These are phyloP conservation scores for Backusella sp. DNA, from an alignment of 192 early-diverging fungal genomes.

Conservation along the genomic window DNA sequence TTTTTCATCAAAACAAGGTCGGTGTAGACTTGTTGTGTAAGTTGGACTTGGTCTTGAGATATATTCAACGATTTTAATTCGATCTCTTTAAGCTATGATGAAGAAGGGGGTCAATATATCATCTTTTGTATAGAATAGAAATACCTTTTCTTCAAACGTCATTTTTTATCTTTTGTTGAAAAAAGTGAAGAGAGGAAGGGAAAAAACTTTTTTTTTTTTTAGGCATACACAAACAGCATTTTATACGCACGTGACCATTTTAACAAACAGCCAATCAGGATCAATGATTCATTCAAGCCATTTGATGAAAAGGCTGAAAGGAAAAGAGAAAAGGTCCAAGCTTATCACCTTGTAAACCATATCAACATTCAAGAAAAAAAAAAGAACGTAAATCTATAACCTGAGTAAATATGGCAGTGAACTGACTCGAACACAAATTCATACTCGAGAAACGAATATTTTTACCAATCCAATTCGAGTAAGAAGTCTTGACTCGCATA, in stretches of 20 bases:
- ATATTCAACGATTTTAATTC: not conserved
- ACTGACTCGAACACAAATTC: no score
- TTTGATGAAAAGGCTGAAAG: not conserved
- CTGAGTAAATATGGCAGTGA: no score
- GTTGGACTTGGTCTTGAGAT: not conserved
- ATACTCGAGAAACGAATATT: no score
- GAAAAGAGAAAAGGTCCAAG: not conserved
- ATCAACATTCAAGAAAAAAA: no score
- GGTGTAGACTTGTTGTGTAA: not conserved
- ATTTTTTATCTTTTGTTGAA: not conserved
- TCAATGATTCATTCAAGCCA: not conserved
- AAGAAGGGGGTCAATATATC: not conserved
- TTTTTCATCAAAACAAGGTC: slow-evolving; percentile 11
- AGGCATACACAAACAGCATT: not conserved
- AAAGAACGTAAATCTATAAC: no score
- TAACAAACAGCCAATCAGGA: not conserved
- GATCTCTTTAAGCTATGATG: not conserved
- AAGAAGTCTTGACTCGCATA: no score
- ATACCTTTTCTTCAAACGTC: not conserved
- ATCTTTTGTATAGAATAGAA: not conserved
- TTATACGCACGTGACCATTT: not conserved
- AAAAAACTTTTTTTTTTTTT: not conserved
- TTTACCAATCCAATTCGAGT: no score
- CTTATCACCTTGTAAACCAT: no score
- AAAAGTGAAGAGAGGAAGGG: not conserved